These are phyloP conservation scores for Grosmannia serpens DNA, from an alignment of 2,329 filamentous ascomycete species.

Conservation along the genomic window DNA sequence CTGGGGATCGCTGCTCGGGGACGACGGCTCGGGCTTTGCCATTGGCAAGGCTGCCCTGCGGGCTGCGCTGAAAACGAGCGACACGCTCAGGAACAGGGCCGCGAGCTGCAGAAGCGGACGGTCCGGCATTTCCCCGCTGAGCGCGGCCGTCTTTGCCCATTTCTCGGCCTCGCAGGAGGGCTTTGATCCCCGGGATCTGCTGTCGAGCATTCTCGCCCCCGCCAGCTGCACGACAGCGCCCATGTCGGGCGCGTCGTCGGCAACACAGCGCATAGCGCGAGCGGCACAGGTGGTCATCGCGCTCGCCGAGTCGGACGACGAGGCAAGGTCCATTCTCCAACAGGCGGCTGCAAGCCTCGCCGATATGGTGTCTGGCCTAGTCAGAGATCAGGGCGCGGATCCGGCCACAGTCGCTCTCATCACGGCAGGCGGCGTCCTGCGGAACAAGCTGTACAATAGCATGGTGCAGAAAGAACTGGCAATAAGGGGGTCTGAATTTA, in stretches of 20 bases:
- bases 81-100: not conserved
- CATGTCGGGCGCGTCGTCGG: too few species aligned
- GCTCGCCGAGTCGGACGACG: not conserved
- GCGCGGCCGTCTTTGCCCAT: not conserved
- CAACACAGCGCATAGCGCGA: not conserved
- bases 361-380: not conserved
- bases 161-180: not conserved
- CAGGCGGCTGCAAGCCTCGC: not conserved
- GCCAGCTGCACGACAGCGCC: not conserved
- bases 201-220: not conserved
- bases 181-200: not conserved
- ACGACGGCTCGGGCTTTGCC: conserved; percentile 29
- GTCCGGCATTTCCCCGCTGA: not conserved
- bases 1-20: conserved; percentile 31
- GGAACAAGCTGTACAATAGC: not conserved
- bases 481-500: not conserved
- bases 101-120: not conserved
- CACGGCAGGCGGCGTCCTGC: conserved; percentile 2
- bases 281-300: conserved; percentile 1
- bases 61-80: conserved; percentile 17
- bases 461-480: not conserved
- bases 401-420: conserved; percentile 3
- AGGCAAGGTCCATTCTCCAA: conserved; percentile 1
- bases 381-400: not conserved
- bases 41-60: conserved; percentile 26